Evolutionary conservation across 1,284 basidiomycete genomes (phyloP), one percentile per base, ranked within the genome.

Genomic region (Limonomyces culmigenus): DNA sequence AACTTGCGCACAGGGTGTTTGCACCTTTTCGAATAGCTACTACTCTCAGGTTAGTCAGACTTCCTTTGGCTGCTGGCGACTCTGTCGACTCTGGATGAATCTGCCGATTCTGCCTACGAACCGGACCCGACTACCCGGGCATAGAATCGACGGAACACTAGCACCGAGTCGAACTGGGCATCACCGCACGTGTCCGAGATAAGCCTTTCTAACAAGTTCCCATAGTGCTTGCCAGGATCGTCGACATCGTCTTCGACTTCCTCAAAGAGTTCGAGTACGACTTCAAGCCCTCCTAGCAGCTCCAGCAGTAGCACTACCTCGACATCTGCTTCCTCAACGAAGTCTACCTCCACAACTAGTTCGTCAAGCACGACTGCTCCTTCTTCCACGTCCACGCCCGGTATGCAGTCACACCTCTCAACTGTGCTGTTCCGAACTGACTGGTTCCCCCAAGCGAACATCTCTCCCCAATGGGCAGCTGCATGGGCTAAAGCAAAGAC

Each of bases 401-500:
- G 23, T n/a, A n/a, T 27, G 8, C 23, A 27, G n/a, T 8, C 23
- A 27, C 23, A 27, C 8, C 8, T 27, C 23, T n/a, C 23, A 27
- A 27, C 6, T 32, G 68, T 72, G 32, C 19, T 29, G 58, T 69
- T 67, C 27, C 70, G 69, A 60, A 69, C 74, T 59, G 63, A 68
- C 38, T 70, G 74, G 50, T 67, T 74, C 13, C 41, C 11, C 40
- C n/a, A 8, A 53, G 62, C 56, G 1, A 65, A 65, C 40, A 50
- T 67, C 37, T 65, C 67, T 3, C 60, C 63, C 0, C 63, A 67
- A 48, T 73, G 69, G 70, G 49, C 55, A 10, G 55, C 62, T 14
- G 69, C 69, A 18, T 69, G 68, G 37, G 46, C 53, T n/a, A 73
- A 71, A 57, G 67, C 67, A 2, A 50, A 54, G 42, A 51, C 56